Percentiles rank a stretch among this genome's conserved stretches.
Conservation (phyloP, 345 rosid species). For the Alliaria petiolata region DNA sequence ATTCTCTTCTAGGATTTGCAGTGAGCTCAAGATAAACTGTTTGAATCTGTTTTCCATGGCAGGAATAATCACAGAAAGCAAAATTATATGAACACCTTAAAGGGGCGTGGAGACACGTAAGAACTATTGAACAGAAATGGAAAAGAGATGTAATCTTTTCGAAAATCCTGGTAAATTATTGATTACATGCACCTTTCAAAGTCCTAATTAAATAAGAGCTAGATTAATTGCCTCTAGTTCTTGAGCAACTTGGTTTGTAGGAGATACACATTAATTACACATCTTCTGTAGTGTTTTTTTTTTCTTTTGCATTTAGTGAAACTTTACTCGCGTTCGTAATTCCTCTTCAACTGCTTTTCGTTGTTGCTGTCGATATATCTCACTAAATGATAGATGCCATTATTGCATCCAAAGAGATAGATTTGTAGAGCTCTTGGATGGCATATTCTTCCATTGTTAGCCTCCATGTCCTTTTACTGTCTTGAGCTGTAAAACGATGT, state of each 20-base stretch:
- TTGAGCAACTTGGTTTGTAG: not conserved
- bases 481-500: slow-evolving; percentile 23
- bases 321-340: not conserved
- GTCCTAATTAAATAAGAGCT: not conserved
- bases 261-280: not conserved
- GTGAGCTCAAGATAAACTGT: slow-evolving; percentile 8
- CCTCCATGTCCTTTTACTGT: slow-evolving; percentile 17
- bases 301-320: not conserved
- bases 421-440: slow-evolving; percentile 10
- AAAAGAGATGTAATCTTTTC: not conserved
- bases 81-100: not conserved
- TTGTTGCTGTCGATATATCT: not conserved
- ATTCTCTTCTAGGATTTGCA: not conserved
- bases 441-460: slow-evolving; percentile 6
- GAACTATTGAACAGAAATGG: not conserved
- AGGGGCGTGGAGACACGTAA: not conserved
- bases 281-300: not conserved
- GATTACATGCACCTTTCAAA: slow-evolving; percentile 7
- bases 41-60: slow-evolving; percentile 7
- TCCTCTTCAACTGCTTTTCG: too few relatives aligned
- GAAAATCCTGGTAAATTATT: slow-evolving; percentile 4
- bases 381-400: not conserved
- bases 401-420: slow-evolving; percentile 1
- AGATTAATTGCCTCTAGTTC: too few relatives aligned
- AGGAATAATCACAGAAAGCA: not conserved